Percentiles rank a stretch among this genome's conserved stretches.
Evolutionary conservation across 495 filamentous ascomycete genomes (phyloP).

Genomic region (Trichoderma erinaceum): DNA sequence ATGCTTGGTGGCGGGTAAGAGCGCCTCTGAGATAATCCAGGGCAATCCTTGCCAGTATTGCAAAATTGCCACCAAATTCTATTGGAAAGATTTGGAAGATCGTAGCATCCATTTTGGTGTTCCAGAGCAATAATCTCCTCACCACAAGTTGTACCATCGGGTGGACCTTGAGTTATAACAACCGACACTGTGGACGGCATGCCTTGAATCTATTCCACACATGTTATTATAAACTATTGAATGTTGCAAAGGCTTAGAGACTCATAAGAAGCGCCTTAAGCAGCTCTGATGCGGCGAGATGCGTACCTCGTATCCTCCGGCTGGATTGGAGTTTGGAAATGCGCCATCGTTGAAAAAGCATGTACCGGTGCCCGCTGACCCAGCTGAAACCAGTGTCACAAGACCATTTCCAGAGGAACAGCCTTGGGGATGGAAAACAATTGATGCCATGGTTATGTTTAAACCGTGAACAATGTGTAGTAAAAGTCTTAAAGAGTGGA

Average conservation of each 20-base stretch:
- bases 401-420: neutral
- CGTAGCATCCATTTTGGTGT: neutral
- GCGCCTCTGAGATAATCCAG: neutral
- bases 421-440: neutral
- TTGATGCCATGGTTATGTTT: neutral
- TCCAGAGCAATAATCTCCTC: neutral
- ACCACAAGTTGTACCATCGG: neutral
- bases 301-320: neutral
- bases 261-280: neutral
- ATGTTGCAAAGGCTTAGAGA: neutral
- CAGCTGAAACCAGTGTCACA: neutral
- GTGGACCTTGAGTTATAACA: neutral
- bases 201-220: neutral
- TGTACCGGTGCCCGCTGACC: neutral
- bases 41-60: neutral
- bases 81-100: neutral
- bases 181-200: neutral
- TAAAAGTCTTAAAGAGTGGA: neutral
- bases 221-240: neutral
- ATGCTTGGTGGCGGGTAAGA: neutral
- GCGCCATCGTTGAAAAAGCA: neutral
- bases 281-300: neutral
- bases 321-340: neutral
- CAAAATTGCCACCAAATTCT: neutral
- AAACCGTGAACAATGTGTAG: neutral